These are phyloP conservation scores for Lonicera japonica DNA, from an alignment of 129 eudicot species.

Conservation along the genomic window DNA sequence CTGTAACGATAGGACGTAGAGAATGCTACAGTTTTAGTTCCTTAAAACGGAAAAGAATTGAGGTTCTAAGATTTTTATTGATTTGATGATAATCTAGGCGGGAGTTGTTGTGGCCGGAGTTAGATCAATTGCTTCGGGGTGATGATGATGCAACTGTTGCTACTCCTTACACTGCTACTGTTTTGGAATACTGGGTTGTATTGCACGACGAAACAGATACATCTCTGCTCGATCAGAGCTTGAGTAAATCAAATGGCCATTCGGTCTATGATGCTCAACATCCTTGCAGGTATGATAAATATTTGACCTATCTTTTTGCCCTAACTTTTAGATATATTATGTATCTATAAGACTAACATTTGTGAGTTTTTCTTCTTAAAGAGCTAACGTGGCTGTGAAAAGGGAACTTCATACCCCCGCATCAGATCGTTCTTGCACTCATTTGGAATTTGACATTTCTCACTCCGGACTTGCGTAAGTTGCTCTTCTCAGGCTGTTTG, in stretches of 20 bases:
- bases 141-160: conserved; percentile 59
- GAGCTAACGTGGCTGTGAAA: conserved; percentile 77
- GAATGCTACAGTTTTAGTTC: too few relatives aligned
- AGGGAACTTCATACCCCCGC: conserved; percentile 86
- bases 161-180: conserved; percentile 92
- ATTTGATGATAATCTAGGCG: conserved; percentile 45
- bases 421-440: conserved; percentile 98
- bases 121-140: conserved; percentile 72
- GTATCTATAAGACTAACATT: conserved; percentile 9
- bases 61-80: background rate
- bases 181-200: conserved; percentile 76
- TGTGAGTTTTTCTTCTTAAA: conserved; percentile 16
- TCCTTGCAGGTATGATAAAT: conserved; percentile 66
- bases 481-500: background rate
- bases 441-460: conserved; percentile 89
- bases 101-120: conserved; percentile 87
- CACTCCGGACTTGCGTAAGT: conserved; percentile 73
- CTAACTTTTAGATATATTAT: background rate
- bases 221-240: conserved; percentile 22
- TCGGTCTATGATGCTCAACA: conserved; percentile 79
- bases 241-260: conserved; percentile 58
- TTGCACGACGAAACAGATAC: conserved; percentile 46
- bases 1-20: too few relatives aligned
- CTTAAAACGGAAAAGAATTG: background rate
- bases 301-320: background rate